Evolutionary conservation across 257 asterid species (phyloP), one percentile per base, ranked within the genome.

Genomic region (Nicotiana sylvestris): DNA sequence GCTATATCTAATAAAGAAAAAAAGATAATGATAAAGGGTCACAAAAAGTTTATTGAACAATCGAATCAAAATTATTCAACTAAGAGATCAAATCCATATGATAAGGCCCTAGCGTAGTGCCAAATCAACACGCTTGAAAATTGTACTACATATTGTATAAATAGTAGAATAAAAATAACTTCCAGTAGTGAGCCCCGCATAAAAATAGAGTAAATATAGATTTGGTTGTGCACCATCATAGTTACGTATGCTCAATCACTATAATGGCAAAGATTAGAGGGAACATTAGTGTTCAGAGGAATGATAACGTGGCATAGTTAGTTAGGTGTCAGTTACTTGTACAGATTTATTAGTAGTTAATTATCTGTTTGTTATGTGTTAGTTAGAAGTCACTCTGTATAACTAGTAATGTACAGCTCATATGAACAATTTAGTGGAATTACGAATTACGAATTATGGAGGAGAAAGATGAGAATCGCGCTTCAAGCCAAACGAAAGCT

Each of bases 161-260:
- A 67, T 67, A 8, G 39, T 3, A 33, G 21, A 66, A 17, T 9
- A 17, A 17, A 67, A 35, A 33, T 3, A 32, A 15, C 25, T 66
- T 16, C 13, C 55, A 55, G 13, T 55, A 55, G 64, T 57, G 27
- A 57, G 11, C 18, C 64, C 25, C 18, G 6, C 18, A 18, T 9
- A 43, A 70, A 76, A 57, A 60, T 13, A 29, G 2, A 25, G 35
- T 6, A 65, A 77, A 12, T 57, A 58, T 35, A 18, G 77, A 72
- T 57, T 16, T 12, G 13, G 84, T 37, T 32, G 85, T 78, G 81
- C 58, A 55, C 72, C 79, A 86, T 84, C 80, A 84, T 30, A 6
- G 87, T 81, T 86, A 78, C 85, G 89, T 67, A 83, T 16, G 15
- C 81, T 78, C n/a, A 69, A 65, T 65, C 30, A 1, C 18, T 16